Percentiles rank a stretch among this genome's conserved stretches.
Evolutionary conservation across 495 filamentous ascomycete species (phyloP).

Genomic region (Pseudevernia furfuracea): DNA sequence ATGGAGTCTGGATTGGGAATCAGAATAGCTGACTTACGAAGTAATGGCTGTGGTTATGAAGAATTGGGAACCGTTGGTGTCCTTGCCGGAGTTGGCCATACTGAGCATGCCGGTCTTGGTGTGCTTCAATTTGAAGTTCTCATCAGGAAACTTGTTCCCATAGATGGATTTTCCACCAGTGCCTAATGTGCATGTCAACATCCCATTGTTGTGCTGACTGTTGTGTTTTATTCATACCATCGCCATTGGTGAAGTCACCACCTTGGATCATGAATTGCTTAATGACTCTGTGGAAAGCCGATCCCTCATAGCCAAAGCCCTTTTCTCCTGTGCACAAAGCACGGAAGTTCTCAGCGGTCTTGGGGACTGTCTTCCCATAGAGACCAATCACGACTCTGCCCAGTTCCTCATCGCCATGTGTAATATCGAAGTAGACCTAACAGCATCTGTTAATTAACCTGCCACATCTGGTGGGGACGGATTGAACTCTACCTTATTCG

Average conservation of each 20-base stretch:
- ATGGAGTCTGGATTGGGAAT: slow-evolving; percentile 2
- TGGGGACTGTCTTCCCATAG: slow-evolving; percentile 97
- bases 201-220: neutral
- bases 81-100: slow-evolving; percentile 87
- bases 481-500: slow-evolving; percentile 61
- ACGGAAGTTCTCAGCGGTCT: slow-evolving; percentile 97
- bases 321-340: slow-evolving; percentile 95
- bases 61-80: slow-evolving; percentile 99
- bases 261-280: slow-evolving; percentile 99
- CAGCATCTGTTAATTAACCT: slow-evolving; percentile 19
- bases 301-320: slow-evolving; percentile 92
- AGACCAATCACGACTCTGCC: slow-evolving; percentile 88
- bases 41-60: slow-evolving; percentile 88
- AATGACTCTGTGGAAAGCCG: slow-evolving; percentile 97
- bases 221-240: slow-evolving; percentile 45
- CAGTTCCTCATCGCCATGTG: slow-evolving; percentile 76
- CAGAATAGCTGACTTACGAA: slow-evolving; percentile 45
- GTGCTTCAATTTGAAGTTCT: slow-evolving; percentile 99
- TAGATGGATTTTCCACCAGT: slow-evolving; percentile 98
- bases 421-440: slow-evolving; percentile 88
- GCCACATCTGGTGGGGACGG: slow-evolving; percentile 6
- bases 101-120: slow-evolving; percentile 57
- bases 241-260: slow-evolving; percentile 94
- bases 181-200: slow-evolving; percentile 37
- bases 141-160: slow-evolving; percentile 87